phyloP scores from a whole-genome alignment of 495 filamentous ascomycete species.

The Oleoguttula mirabilis region DNA sequence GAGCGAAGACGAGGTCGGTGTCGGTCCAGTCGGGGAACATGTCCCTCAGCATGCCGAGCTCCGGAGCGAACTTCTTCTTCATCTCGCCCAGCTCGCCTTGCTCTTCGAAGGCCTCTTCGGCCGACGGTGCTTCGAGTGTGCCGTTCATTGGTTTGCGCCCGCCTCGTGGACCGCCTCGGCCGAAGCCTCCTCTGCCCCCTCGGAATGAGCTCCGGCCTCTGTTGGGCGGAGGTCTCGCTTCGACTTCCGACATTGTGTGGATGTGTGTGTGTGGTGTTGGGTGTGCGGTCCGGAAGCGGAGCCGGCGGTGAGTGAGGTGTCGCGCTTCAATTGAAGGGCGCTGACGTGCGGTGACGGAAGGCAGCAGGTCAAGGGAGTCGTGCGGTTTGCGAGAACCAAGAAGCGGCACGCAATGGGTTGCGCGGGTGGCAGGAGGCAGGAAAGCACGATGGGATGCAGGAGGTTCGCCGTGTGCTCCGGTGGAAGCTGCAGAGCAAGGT shows the following conservation, averaged over 20 bases:
- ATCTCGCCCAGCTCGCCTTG: conserved; percentile 83
- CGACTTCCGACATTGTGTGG: conserved; percentile 79
- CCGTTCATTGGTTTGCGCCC: conserved; percentile 58
- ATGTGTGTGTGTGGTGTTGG: conserved; percentile 15
- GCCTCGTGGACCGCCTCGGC: conserved; percentile 50
- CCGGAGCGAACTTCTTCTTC: conserved; percentile 70
- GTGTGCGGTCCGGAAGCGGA: too few species aligned
- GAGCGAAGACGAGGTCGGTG: conserved; percentile 78
- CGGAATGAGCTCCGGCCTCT: conserved; percentile 72
- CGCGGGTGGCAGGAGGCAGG: too few species aligned
- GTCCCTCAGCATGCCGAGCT: conserved; percentile 68
- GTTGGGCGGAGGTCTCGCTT: conserved; percentile 60
- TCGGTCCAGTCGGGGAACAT: conserved; percentile 88
- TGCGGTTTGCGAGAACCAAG: too few species aligned
- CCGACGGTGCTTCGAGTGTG: conserved; percentile 35
- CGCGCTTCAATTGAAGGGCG: too few species aligned
- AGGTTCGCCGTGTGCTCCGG: too few species aligned
- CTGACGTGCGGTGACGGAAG: too few species aligned
- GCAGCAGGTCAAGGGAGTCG: too few species aligned
- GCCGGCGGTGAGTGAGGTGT: too few species aligned
- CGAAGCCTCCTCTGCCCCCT: conserved; percentile 73
- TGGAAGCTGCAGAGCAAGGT: too few species aligned
- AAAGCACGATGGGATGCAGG: too few species aligned
- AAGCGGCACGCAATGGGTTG: too few species aligned
- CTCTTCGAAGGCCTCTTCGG: conserved; percentile 52